Conservation (phyloP, 306 rosid species). For the Lupinus albus region DNA sequence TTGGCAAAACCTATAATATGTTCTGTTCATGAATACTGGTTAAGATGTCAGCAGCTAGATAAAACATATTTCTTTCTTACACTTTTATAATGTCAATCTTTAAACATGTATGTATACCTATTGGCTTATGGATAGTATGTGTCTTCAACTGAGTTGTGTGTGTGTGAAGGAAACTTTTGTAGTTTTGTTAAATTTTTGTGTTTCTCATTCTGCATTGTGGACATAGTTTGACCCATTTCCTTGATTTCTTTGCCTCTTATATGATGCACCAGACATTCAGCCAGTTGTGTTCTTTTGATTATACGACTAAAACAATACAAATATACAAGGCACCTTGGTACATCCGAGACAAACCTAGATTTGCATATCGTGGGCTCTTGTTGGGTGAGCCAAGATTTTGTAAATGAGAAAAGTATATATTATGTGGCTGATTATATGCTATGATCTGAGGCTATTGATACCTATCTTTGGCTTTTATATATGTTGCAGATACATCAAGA, state of each 20-base stretch:
- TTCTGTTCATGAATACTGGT: background rate
- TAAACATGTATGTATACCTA: conserved; percentile 15
- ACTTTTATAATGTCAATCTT: background rate
- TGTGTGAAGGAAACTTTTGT: too few relatives aligned
- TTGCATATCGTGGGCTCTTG: conserved; percentile 83
- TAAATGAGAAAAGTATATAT: conserved; percentile 23
- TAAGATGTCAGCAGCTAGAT: conserved; percentile 33
- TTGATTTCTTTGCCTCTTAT: conserved; percentile 35
- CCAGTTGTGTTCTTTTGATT: conserved; percentile 85
- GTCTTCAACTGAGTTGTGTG: background rate
- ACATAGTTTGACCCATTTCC: conserved; percentile 2
- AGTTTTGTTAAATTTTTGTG: conserved; percentile 1
- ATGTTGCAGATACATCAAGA: conserved; percentile 88
- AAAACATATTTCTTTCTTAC: conserved; percentile 16
- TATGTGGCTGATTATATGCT: conserved; percentile 26
- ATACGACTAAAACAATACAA: conserved; percentile 63
- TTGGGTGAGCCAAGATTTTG: conserved; percentile 61
- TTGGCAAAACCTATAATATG: conserved; percentile 8
- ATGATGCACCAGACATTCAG: conserved; percentile 81
- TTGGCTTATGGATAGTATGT: background rate
- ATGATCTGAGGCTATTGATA: conserved; percentile 40
- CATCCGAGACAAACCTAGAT: conserved; percentile 83
- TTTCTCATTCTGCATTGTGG: conserved; percentile 25
- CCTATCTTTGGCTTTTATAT: conserved; percentile 33
- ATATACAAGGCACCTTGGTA: conserved; percentile 84